These are phyloP conservation scores for Cystobasidium sp. DNA, from an alignment of 1,284 basidiomycete genomes.

Conservation along the genomic window DNA sequence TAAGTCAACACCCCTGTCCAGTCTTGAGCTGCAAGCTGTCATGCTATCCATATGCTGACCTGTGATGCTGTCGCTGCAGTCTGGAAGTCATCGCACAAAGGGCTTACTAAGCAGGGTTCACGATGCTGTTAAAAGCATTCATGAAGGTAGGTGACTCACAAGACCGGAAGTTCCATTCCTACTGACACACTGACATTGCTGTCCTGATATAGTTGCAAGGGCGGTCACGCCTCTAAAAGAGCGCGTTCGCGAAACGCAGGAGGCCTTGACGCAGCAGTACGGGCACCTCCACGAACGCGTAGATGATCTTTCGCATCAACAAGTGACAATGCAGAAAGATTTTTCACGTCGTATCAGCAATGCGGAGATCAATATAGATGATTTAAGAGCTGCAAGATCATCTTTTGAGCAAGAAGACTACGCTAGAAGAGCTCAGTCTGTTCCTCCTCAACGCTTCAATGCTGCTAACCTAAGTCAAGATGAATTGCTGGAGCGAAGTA, in stretches of 20 bases:
- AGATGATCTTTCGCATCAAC: background rate
- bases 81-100: background rate
- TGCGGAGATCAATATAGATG: conserved; percentile 5
- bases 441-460: conserved; percentile 7
- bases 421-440: conserved; percentile 15
- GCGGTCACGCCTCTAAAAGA: conserved; percentile 23
- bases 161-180: background rate
- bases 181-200: background rate
- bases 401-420: background rate
- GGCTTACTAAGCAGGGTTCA: conserved; percentile 11
- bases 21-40: background rate
- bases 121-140: conserved; percentile 28
- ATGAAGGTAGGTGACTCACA: background rate
- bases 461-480: conserved; percentile 17
- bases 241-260: conserved; percentile 6
- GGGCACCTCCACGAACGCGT: conserved; percentile 7
- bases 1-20: background rate
- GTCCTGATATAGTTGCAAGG: background rate
- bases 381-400: background rate
- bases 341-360: background rate
- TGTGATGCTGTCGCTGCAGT: background rate
- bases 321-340: background rate
- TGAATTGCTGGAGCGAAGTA: conserved; percentile 29
- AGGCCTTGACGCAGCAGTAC: conserved; percentile 7
- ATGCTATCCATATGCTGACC: background rate